These are phyloP conservation scores for Pichia exigua DNA, from an alignment of 805 yeast genomes.

Conservation along the genomic window DNA sequence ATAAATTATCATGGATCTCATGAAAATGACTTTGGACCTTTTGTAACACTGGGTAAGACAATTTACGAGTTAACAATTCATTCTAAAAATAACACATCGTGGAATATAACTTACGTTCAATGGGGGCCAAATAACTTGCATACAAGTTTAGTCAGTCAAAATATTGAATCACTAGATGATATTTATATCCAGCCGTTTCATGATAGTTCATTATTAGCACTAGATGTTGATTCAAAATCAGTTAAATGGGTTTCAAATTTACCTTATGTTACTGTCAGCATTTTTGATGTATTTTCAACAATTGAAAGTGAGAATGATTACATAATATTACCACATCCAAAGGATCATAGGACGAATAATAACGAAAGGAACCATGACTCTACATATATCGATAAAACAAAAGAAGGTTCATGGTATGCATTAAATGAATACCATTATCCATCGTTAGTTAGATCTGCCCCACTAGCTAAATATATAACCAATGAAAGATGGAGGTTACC, in stretches of 20 bases:
- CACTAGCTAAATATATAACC: conserved; percentile 55
- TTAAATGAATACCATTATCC: conserved; percentile 74
- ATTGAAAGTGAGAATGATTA: conserved; percentile 26
- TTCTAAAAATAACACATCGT: conserved; percentile 57
- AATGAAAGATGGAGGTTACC: conserved; percentile 37
- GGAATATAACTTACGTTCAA: conserved; percentile 80
- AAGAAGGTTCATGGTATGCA: conserved; percentile 73
- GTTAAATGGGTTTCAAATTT: conserved; percentile 75
- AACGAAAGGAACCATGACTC: conserved; percentile 23
- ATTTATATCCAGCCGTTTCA: conserved; percentile 78
- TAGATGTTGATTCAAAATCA: conserved; percentile 57
- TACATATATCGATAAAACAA: conserved; percentile 61
- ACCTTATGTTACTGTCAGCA: conserved; percentile 64
- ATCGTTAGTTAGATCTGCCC: conserved; percentile 73
- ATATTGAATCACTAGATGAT: conserved; percentile 56
- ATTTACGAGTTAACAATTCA: conserved; percentile 71
- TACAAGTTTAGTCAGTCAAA: conserved; percentile 38
- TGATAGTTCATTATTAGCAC: conserved; percentile 70
- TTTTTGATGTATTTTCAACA: conserved; percentile 62
- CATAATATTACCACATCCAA: conserved; percentile 64
- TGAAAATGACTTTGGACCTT: conserved; percentile 18
- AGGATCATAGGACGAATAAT: conserved; percentile 21
- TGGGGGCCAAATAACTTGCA: conserved; percentile 94
- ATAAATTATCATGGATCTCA: conserved; percentile 4
- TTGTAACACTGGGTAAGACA: conserved; percentile 60